Evolutionary conservation across 768 basidiomycete species (phyloP).

Genomic region (Serendipita indica): DNA sequence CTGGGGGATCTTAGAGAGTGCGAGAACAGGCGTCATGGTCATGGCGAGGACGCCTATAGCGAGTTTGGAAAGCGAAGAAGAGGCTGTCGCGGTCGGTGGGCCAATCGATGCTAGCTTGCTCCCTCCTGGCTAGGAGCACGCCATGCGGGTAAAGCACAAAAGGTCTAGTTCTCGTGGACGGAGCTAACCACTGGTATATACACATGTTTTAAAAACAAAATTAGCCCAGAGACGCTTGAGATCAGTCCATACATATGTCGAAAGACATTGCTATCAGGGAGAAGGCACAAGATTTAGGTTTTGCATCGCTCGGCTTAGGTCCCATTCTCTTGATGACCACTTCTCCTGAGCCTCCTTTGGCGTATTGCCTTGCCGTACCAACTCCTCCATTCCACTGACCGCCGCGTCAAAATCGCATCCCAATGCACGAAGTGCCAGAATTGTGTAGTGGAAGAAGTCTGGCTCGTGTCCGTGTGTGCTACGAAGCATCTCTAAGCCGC

Average conservation of each 20-base stretch:
- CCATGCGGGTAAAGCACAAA: background rate
- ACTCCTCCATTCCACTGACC: background rate
- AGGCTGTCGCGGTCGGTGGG: slow-evolving; percentile 35
- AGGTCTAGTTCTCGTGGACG: too few relatives aligned
- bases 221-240: background rate
- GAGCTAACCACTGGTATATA: background rate
- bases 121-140: slow-evolving; percentile 61
- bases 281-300: too few relatives aligned
- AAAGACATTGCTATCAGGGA: background rate
- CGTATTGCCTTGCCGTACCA: background rate
- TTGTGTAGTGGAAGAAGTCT: background rate
- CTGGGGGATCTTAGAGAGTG: slow-evolving; percentile 90
- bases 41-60: slow-evolving; percentile 93
- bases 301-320: background rate
- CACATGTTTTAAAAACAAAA: background rate
- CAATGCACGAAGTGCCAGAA: background rate
- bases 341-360: background rate
- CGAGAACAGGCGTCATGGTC: slow-evolving; percentile 90
- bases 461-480: background rate
- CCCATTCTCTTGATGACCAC: background rate
- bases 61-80: slow-evolving; percentile 36
- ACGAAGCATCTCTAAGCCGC: background rate
- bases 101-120: slow-evolving; percentile 82
- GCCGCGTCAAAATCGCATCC: background rate
- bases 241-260: background rate